Conservation (phyloP, 1,284 basidiomycete genomes). For the Agroathelia rolfsii region DNA sequence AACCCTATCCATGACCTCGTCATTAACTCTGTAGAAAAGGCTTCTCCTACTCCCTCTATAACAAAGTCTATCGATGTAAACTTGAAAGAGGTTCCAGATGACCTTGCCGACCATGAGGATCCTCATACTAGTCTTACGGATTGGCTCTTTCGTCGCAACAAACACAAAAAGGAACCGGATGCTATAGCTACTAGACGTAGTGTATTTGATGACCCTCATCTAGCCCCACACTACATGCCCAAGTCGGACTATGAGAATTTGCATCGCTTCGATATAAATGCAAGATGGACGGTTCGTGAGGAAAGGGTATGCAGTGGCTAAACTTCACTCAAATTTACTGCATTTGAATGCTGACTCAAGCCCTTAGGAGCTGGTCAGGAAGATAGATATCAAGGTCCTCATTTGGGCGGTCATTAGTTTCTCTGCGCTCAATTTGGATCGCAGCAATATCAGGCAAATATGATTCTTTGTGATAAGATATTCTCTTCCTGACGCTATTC, state of each 20-base stretch:
- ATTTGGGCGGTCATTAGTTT: slow-evolving; percentile 36
- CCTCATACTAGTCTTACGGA: too few relatives aligned
- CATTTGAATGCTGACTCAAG: slow-evolving; percentile 6
- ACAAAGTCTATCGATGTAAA: too few relatives aligned
- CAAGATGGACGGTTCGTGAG: slow-evolving; percentile 63
- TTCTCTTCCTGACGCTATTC: too few relatives aligned
- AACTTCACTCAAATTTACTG: background rate
- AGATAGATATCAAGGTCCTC: slow-evolving; percentile 41
- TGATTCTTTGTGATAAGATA: too few relatives aligned
- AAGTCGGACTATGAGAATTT: slow-evolving; percentile 48
- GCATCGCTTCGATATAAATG: slow-evolving; percentile 55
- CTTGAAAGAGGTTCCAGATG: too few relatives aligned
- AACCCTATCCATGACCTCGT: too few relatives aligned
- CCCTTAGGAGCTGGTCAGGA: slow-evolving; percentile 29
- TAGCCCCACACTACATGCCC: slow-evolving; percentile 25
- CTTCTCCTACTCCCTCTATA: too few relatives aligned
- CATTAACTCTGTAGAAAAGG: too few relatives aligned
- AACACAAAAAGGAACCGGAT: slow-evolving; percentile 19
- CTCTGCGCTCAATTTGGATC: slow-evolving; percentile 34
- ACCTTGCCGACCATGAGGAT: too few relatives aligned
- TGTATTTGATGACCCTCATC: slow-evolving; percentile 25
- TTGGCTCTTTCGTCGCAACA: too few relatives aligned
- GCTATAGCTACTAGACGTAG: slow-evolving; percentile 25
- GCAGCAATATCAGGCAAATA: slow-evolving; percentile 42
- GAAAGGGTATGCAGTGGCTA: slow-evolving; percentile 33